Conservation (phyloP, 1,284 basidiomycete species). For the Cutaneotrichosporon mucoides region DNA sequence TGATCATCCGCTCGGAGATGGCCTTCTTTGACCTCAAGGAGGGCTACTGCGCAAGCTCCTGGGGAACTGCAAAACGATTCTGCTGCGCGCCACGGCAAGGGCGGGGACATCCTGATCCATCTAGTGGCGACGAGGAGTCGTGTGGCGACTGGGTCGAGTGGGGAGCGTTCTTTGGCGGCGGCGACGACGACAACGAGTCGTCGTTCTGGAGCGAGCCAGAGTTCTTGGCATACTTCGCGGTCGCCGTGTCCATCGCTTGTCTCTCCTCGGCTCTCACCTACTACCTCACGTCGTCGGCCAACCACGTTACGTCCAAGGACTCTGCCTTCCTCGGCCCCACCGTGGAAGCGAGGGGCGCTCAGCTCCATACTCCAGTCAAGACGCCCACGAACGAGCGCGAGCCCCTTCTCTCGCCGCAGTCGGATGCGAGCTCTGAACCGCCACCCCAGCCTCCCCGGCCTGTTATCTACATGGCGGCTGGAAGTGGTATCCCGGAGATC, state of each 20-base stretch:
- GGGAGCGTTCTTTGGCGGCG: slow-evolving; percentile 52
- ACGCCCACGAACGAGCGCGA: slow-evolving; percentile 23
- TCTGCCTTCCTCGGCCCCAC: slow-evolving; percentile 62
- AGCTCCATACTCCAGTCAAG: slow-evolving; percentile 4
- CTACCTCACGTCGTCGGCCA: slow-evolving; percentile 78
- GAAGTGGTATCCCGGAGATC: slow-evolving; percentile 94
- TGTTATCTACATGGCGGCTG: slow-evolving; percentile 84
- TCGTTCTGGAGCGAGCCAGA: slow-evolving; percentile 49
- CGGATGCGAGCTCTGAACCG: not conserved
- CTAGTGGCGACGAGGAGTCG: slow-evolving; percentile 42
- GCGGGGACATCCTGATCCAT: slow-evolving; percentile 29
- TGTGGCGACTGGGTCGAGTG: slow-evolving; percentile 76
- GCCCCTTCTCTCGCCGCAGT: slow-evolving; percentile 18
- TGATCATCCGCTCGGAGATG: slow-evolving; percentile 81
- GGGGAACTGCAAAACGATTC: slow-evolving; percentile 73
- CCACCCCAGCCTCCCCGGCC: slow-evolving; percentile 53
- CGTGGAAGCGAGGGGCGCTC: slow-evolving; percentile 6
- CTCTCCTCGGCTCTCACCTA: slow-evolving; percentile 75
- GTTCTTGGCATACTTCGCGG: slow-evolving; percentile 66
- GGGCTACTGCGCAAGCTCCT: slow-evolving; percentile 70
- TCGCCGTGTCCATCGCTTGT: slow-evolving; percentile 73
- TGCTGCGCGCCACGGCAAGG: slow-evolving; percentile 59
- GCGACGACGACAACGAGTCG: slow-evolving; percentile 6
- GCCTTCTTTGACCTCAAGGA: slow-evolving; percentile 92
- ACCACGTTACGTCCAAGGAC: slow-evolving; percentile 82